Evolutionary conservation across 345 rosid species (phyloP).

Genomic region (Citrus sp.): DNA sequence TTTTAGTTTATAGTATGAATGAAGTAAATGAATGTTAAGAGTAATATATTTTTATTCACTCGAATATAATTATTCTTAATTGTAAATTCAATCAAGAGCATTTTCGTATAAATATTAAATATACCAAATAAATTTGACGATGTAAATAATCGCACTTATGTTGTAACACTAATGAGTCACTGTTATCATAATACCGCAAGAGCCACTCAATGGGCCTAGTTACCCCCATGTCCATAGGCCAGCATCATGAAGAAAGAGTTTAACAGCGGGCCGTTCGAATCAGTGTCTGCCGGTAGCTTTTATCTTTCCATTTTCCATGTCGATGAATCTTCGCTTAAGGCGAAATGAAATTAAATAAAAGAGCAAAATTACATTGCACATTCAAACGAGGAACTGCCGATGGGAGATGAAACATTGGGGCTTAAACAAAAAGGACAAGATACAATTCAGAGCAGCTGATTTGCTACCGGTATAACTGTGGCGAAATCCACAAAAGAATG

Average conservation of each 20-base stretch:
- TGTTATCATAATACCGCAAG: no score
- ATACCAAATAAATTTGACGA: no score
- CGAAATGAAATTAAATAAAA: neutral
- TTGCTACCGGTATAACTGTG: constrained; percentile 8
- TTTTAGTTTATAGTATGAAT: no score
- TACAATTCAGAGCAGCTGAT: neutral
- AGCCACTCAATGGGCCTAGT: no score
- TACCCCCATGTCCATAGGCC: neutral
- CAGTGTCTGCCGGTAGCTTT: rapidly evolving
- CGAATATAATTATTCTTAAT: no score
- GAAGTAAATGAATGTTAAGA: no score
- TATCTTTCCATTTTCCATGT: neutral
- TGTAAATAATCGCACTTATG: no score
- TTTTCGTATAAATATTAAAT: no score
- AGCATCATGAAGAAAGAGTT: neutral
- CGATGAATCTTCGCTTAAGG: neutral
- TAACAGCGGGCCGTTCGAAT: neutral
- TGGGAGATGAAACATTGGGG: neutral
- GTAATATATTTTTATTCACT: no score
- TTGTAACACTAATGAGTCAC: no score
- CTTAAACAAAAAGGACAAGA: neutral
- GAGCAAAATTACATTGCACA: neutral
- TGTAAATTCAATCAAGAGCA: no score
- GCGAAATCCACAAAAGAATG: neutral
- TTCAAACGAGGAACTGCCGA: neutral